Percentiles rank a stretch among this genome's conserved stretches.
Conservation (phyloP, 2,329 filamentous ascomycete species). For the Penicillium sp. region DNA sequence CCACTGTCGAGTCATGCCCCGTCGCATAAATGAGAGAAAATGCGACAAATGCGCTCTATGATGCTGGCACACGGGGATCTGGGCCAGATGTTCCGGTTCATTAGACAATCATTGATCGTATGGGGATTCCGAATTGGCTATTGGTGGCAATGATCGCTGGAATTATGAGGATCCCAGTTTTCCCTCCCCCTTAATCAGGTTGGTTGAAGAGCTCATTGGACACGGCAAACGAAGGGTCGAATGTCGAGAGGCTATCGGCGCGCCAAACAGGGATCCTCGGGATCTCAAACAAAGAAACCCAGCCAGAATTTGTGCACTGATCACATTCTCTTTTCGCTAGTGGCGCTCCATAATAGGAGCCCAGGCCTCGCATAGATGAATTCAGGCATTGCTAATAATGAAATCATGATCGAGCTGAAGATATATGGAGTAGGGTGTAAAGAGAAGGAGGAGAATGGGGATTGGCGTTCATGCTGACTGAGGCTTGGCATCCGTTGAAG, state of each 20-base stretch:
- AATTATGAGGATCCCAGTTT: neutral
- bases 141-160: neutral
- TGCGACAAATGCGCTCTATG: neutral
- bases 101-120: neutral
- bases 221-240: neutral
- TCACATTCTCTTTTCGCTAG: conserved; percentile 1
- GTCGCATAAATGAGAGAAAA: neutral
- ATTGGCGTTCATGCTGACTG: neutral
- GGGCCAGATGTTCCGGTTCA: neutral
- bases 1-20: neutral
- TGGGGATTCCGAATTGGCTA: neutral
- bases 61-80: conserved; percentile 5
- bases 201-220: neutral
- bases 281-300: conserved; percentile 12
- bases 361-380: neutral
- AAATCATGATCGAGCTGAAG: neutral
- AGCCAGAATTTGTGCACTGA: neutral
- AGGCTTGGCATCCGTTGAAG: neutral
- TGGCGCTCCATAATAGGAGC: neutral
- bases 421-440: neutral
- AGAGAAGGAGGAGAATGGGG: neutral
- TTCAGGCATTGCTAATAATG: neutral
- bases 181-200: neutral
- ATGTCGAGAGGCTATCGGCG: neutral
- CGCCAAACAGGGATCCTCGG: conserved; percentile 6